Conservation (phyloP, 2,329 filamentous ascomycete genomes). For the Cladosporium sp. region DNA sequence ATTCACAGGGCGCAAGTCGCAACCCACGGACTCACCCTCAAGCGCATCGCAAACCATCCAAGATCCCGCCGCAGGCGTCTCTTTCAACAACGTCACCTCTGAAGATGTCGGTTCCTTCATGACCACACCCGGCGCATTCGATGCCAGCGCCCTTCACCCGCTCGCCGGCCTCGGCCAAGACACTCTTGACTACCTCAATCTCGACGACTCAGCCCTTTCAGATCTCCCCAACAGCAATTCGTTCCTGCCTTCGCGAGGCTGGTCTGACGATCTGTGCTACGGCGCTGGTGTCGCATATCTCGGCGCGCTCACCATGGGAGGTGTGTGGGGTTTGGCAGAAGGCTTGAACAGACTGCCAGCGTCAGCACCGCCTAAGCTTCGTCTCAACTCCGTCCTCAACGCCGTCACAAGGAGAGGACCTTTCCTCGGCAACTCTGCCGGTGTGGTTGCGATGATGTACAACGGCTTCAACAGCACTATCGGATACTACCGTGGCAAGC, state of each 20-base stretch:
- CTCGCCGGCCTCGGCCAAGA: conserved; percentile 90
- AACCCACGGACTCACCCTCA: conserved; percentile 36
- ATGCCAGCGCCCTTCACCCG: conserved; percentile 85
- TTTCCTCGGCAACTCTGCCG: conserved; percentile 93
- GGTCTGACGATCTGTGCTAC: conserved; percentile 97
- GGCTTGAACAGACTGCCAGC: conserved; percentile 68
- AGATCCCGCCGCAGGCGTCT: conserved; percentile 38
- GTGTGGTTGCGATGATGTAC: conserved; percentile 92
- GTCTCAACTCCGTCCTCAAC: conserved; percentile 91
- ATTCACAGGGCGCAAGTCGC: conserved; percentile 55
- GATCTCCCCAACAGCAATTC: conserved; percentile 82
- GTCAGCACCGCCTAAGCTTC: conserved; percentile 81
- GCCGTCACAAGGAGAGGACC: conserved; percentile 88
- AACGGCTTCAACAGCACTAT: conserved; percentile 87
- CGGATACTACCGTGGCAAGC: conserved; percentile 74
- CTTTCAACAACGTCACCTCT: conserved; percentile 58
- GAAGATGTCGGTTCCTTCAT: conserved; percentile 84
- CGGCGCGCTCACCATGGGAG: conserved; percentile 77
- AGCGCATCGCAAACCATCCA: conserved; percentile 36
- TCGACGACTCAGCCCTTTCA: conserved; percentile 87
- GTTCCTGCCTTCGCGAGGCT: conserved; percentile 88
- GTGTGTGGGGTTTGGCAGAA: conserved; percentile 88
- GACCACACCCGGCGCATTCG: conserved; percentile 68
- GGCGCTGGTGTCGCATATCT: conserved; percentile 94
- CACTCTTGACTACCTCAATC: conserved; percentile 86